phyloP scores from a whole-genome alignment of 2,329 filamentous ascomycete species.

The Neonectria neomacrospora region DNA sequence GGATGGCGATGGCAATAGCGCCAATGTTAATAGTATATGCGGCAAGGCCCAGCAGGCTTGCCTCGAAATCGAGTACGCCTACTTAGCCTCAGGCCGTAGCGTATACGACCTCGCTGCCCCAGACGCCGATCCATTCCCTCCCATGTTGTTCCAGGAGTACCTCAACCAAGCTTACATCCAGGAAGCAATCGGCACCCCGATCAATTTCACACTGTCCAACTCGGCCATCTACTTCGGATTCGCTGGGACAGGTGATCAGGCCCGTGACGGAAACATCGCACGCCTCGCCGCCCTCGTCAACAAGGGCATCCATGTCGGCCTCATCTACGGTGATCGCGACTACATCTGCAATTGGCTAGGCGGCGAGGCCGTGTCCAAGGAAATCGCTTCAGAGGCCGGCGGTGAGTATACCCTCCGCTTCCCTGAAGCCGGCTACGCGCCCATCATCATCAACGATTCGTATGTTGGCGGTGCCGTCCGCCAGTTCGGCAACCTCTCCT shows the following conservation, averaged over 20 bases:
- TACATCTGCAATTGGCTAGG: conserved; percentile 76
- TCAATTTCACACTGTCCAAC: conserved; percentile 68
- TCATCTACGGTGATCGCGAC: conserved; percentile 76
- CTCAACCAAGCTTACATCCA: conserved; percentile 70
- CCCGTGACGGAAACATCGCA: conserved; percentile 69
- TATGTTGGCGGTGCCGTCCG: conserved; percentile 79
- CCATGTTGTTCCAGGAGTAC: conserved; percentile 69
- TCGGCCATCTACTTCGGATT: conserved; percentile 60
- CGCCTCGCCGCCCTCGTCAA: conserved; percentile 70
- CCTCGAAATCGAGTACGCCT: conserved; percentile 66
- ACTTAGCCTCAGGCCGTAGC: conserved; percentile 66
- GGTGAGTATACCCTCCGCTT: conserved; percentile 66
- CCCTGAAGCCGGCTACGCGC: conserved; percentile 74
- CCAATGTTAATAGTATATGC: conserved; percentile 59
- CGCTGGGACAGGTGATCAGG: conserved; percentile 66
- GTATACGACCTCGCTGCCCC: conserved; percentile 71
- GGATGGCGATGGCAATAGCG: conserved; percentile 52
- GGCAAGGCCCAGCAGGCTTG: conserved; percentile 57
- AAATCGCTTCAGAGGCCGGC: conserved; percentile 63
- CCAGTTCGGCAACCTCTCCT: conserved; percentile 80
- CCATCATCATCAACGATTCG: conserved; percentile 74
- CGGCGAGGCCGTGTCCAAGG: conserved; percentile 77
- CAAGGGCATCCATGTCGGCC: conserved; percentile 72
- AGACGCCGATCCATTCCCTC: conserved; percentile 69
- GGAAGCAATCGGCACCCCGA: conserved; percentile 68